Evolutionary conservation across 345 rosid genomes (phyloP), one percentile per base, ranked within the genome.

Genomic region (Citrus trifoliata): DNA sequence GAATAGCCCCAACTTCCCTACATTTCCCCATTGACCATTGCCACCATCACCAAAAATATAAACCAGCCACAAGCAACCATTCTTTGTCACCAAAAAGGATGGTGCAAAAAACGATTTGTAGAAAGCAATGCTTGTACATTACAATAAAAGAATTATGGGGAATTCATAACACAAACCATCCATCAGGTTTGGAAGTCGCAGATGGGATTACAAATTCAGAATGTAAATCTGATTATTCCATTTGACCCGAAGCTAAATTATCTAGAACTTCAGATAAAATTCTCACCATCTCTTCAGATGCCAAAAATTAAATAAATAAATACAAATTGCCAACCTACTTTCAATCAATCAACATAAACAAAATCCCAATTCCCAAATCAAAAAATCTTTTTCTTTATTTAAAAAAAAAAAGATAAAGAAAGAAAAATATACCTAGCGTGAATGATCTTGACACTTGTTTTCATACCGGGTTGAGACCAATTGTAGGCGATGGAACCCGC

Each of bases 381-480:
- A 51, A 13, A 28, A 0, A 38, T 10, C 4, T 40, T 40, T 40
- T 40, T 2, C 3, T 10, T 7, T 14, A n/a, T n/a, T 32, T n/a
- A n/a, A 4, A 30, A 18, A 42, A 22, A 9, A 21, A 28, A 3
- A 30, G n/a, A 32, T 7, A 16, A 65, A 27, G 6, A 46, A 71
- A 10, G 1, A 67, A 28, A 7, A 51, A 7, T 30, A 67, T 82
- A 94, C 98, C 99, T 91, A 51, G 98, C 99, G 77, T 95, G 99
- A 78, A 95, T 96, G 76, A 96, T 85, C 88, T 89, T 88, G 85
- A 96, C 98, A 84, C 99, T 94, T 75, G 99, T 90, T 78, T 96
- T 96, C 99, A 96, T 96, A 74, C 73, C 86, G 55, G 99, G 99
- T 74, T 87, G 93, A 27, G 99, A 91, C 98, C 98, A 96, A 85